Conservation (phyloP, 371 early-diverging fungal genomes). For the Mortierella sp. region DNA sequence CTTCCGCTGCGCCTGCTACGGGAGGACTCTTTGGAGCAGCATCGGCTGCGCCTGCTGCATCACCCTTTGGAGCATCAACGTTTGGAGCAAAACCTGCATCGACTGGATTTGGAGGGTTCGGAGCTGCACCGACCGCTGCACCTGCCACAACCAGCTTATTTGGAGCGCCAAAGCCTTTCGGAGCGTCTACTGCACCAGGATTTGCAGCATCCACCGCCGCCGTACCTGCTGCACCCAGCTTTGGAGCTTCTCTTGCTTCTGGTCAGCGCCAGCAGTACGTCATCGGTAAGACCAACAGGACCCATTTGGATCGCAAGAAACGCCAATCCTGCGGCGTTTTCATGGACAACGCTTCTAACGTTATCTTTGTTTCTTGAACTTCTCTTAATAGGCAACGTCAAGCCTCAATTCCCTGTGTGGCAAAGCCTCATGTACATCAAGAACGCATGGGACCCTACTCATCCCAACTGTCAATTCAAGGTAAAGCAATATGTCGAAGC, state of each 20-base stretch:
- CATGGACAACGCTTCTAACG: not conserved
- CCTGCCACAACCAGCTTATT: slow-evolving; percentile 46
- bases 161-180: slow-evolving; percentile 51
- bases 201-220: slow-evolving; percentile 39
- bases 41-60: slow-evolving; percentile 31
- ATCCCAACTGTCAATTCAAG: slow-evolving; percentile 86
- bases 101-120: slow-evolving; percentile 31
- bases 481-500: slow-evolving; percentile 38
- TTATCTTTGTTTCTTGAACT: slow-evolving; percentile 10
- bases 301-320: not conserved
- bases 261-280: slow-evolving; percentile 49
- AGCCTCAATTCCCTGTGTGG: slow-evolving; percentile 64
- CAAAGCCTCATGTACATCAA: slow-evolving; percentile 74
- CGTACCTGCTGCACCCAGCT: slow-evolving; percentile 36
- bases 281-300: slow-evolving; percentile 39
- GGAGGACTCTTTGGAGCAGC: slow-evolving; percentile 45
- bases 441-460: slow-evolving; percentile 84
- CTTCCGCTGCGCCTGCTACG: slow-evolving; percentile 30
- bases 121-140: slow-evolving; percentile 39
- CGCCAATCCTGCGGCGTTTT: not conserved
- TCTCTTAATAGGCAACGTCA: slow-evolving; percentile 60
- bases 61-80: slow-evolving; percentile 38
- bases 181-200: slow-evolving; percentile 5
- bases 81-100: slow-evolving; percentile 1
- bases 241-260: slow-evolving; percentile 45